A percentile compares a stretch with the other conserved stretches of the same genome.
phyloP scores from a whole-genome alignment of 306 rosid genomes.

The Cyclanthera cordifolia region DNA sequence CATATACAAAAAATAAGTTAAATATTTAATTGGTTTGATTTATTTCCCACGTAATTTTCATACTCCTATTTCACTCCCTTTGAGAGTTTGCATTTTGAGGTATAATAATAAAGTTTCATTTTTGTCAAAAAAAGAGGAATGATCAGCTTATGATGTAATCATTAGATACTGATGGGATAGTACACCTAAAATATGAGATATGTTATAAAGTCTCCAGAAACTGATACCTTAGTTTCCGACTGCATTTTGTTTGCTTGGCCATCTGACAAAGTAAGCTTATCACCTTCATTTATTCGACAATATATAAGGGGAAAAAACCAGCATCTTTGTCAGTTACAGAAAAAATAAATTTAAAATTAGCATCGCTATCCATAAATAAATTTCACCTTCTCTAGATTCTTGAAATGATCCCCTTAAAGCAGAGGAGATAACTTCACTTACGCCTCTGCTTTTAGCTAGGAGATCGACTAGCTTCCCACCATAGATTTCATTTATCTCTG shows the following conservation, averaged over 20 bases:
- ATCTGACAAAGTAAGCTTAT: conserved; percentile 18
- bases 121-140: no score
- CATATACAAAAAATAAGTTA: neutral
- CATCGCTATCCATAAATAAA: neutral
- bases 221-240: conserved; percentile 37
- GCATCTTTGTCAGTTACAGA: conserved; percentile 15
- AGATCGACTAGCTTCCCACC: conserved; percentile 62
- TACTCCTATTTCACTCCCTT: no score
- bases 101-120: no score
- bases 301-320: conserved; percentile 19
- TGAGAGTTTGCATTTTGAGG: no score
- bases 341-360: neutral
- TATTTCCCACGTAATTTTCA: no score
- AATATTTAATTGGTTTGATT: no score
- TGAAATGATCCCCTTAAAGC: conserved; percentile 12
- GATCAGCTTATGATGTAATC: neutral
- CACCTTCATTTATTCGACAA: conserved; percentile 19
- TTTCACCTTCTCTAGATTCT: conserved; percentile 29
- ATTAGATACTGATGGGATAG: no score
- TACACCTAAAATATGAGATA: neutral
- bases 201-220: neutral
- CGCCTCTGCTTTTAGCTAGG: conserved; percentile 36
- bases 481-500: conserved; percentile 64
- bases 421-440: conserved; percentile 22
- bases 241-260: conserved; percentile 19